These are phyloP conservation scores for Astrothelium macrocarpum DNA, from an alignment of 495 filamentous ascomycete genomes.

Conservation along the genomic window DNA sequence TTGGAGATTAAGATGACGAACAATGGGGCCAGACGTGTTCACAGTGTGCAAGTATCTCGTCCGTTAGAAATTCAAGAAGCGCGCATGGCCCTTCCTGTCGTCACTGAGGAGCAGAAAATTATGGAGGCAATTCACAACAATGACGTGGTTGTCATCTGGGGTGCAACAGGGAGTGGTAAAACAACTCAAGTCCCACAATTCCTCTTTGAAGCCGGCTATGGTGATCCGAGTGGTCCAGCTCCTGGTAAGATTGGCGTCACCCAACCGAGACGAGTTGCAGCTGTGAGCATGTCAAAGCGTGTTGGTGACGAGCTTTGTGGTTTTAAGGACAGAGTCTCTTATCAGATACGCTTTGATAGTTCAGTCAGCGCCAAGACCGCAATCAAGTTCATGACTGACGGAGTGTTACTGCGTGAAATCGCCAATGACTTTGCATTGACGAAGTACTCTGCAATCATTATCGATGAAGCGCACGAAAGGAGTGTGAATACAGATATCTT, in stretches of 20 bases:
- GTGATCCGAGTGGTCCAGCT: constrained; percentile 61
- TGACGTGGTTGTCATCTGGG: constrained; percentile 81
- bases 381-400: constrained; percentile 99
- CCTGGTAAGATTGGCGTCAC: constrained; percentile 93
- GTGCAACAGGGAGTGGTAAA: constrained; percentile 92
- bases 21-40: constrained; percentile 60
- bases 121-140: constrained; percentile 97
- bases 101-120: constrained; percentile 91
- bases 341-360: constrained; percentile 92
- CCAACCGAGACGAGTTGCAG: constrained; percentile 85
- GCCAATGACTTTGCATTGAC: constrained; percentile 77
- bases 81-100: constrained; percentile 75
- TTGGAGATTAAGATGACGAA: constrained; percentile 48
- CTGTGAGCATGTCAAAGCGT: constrained; percentile 89
- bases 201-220: constrained; percentile 87
- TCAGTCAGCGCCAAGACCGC: constrained; percentile 74
- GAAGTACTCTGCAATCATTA: constrained; percentile 90
- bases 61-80: constrained; percentile 62
- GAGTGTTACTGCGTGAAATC: constrained; percentile 86
- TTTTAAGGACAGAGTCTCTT: constrained; percentile 58
- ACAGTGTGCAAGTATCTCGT: constrained; percentile 62
- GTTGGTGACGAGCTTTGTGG: constrained; percentile 70
- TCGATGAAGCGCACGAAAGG: constrained; percentile 96
- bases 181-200: constrained; percentile 97
- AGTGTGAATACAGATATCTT: constrained; percentile 97